Conservation (phyloP, 2,329 filamentous ascomycete species). For the Diaporthe sp. region DNA sequence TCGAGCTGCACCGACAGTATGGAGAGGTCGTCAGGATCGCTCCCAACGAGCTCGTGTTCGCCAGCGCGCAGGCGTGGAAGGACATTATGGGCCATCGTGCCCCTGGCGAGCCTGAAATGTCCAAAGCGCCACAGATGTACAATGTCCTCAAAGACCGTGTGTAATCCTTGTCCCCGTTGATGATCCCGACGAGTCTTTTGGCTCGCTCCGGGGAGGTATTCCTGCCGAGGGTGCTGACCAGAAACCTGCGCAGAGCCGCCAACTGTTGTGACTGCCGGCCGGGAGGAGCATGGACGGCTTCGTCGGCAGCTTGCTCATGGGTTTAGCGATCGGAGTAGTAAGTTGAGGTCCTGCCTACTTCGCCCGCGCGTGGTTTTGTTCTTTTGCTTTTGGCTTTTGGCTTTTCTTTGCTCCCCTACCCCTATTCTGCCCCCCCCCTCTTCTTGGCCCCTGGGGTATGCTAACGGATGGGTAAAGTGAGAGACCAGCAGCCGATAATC, state of each 20-base stretch:
- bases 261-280: conserved; percentile 7
- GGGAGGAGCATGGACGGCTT: conserved; percentile 30
- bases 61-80: conserved; percentile 46
- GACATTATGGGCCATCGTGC: conserved; percentile 43
- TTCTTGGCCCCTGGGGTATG: not conserved
- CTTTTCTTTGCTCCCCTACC: too few species aligned
- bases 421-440: too few species aligned
- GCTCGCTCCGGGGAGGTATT: not conserved
- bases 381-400: too few species aligned
- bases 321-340: conserved; percentile 29
- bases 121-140: conserved; percentile 20
- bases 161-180: not conserved
- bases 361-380: not conserved
- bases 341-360: not conserved
- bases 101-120: conserved; percentile 14
- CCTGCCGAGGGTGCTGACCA: not conserved
- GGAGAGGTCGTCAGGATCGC: conserved; percentile 55
- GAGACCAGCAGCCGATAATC: conserved; percentile 32
- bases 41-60: conserved; percentile 54
- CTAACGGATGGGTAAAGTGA: not conserved
- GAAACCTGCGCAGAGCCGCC: not conserved
- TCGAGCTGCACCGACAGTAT: conserved; percentile 46
- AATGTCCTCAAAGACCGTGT: not conserved
- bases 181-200: not conserved
- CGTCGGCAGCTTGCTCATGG: conserved; percentile 31